Evolutionary conservation across 2,329 filamentous ascomycete species (phyloP).

Genomic region (Diplodia seriata): DNA sequence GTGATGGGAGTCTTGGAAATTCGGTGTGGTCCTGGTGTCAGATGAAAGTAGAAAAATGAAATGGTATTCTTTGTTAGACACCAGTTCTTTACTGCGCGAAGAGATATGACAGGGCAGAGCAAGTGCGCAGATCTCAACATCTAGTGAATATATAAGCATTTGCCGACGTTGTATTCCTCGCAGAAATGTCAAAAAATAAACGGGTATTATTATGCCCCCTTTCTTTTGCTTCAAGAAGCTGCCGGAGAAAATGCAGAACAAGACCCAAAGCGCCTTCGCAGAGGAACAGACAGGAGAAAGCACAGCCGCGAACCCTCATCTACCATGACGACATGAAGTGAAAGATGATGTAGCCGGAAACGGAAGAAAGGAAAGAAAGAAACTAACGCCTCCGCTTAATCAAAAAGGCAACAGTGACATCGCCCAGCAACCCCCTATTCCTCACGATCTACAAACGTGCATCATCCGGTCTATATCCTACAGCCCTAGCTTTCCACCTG

Average conservation of each 20-base stretch:
- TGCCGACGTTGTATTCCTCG: not conserved
- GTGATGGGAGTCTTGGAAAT: not conserved
- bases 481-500: not conserved
- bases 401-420: not conserved
- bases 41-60: not conserved
- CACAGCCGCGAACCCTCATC: not conserved
- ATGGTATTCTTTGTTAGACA: not conserved
- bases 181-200: not conserved
- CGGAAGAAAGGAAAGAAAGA: not conserved
- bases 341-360: not conserved
- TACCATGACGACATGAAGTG: not conserved
- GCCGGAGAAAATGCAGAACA: not conserved
- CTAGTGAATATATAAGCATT: not conserved
- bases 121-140: not conserved
- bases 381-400: conserved; percentile 3
- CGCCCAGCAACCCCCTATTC: not conserved
- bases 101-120: not conserved
- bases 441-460: not conserved
- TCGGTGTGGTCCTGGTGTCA: not conserved
- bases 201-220: not conserved
- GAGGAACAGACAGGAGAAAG: not conserved
- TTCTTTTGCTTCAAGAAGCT: not conserved
- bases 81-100: not conserved
- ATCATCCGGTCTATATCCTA: not conserved
- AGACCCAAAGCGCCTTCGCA: conserved; percentile 1